Percentiles rank a stretch among this genome's conserved stretches.
Evolutionary conservation across 768 basidiomycete species (phyloP).

Genomic region (Amanita fuliginea): DNA sequence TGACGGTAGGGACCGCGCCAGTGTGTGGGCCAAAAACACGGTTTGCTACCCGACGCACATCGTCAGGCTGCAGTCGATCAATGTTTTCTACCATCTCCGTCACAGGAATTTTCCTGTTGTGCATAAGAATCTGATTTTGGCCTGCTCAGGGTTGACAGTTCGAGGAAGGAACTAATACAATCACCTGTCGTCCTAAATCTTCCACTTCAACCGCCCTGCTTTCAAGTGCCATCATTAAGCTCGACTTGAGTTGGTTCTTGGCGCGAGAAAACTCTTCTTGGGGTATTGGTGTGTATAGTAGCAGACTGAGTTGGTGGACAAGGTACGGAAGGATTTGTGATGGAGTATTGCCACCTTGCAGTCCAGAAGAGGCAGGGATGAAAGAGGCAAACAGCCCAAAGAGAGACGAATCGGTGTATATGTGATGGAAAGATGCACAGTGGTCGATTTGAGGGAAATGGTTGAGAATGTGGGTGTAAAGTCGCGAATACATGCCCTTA

Average conservation of each 20-base stretch:
- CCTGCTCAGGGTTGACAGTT: constrained; percentile 1
- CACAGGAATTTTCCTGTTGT: constrained; percentile 77
- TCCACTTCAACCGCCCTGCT: constrained; percentile 78
- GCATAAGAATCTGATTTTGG: constrained; percentile 59
- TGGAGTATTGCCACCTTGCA: constrained; percentile 51
- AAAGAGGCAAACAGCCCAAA: constrained; percentile 90
- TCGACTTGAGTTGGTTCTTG: constrained; percentile 91
- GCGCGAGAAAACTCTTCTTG: constrained; percentile 69
- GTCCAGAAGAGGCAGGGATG: constrained; percentile 47
- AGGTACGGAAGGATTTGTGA: constrained; percentile 74
- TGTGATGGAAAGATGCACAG: constrained; percentile 95
- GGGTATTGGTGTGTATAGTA: constrained; percentile 62
- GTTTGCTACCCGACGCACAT: constrained; percentile 65
- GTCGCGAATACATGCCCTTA: constrained; percentile 97
- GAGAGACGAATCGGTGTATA: constrained; percentile 87
- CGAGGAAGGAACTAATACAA: not conserved
- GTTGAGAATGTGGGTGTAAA: constrained; percentile 94
- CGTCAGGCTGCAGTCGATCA: constrained; percentile 59
- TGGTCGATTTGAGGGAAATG: constrained; percentile 90
- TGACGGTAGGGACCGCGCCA: constrained; percentile 61
- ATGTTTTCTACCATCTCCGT: constrained; percentile 86
- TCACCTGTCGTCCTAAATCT: constrained; percentile 83
- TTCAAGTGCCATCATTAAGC: constrained; percentile 91
- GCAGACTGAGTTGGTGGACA: constrained; percentile 74
- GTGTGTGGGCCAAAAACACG: constrained; percentile 62